These are phyloP conservation scores for Metarhizium guizhouense DNA, from an alignment of 2,329 filamentous ascomycete genomes.

Conservation along the genomic window DNA sequence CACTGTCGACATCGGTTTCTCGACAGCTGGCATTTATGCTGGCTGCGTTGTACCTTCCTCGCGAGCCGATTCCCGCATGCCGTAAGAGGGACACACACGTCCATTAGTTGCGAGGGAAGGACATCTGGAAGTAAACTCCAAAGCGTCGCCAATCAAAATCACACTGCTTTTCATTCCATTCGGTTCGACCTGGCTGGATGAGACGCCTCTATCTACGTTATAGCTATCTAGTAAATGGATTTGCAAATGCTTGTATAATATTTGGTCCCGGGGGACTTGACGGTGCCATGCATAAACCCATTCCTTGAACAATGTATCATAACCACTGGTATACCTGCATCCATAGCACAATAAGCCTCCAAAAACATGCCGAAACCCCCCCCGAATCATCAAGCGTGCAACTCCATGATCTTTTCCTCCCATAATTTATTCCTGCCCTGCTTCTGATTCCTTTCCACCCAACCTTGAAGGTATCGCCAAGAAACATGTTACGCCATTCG, in stretches of 20 bases:
- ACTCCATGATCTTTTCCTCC: background rate
- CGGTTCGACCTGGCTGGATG: background rate
- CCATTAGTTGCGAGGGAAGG: too few species aligned
- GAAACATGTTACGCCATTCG: background rate
- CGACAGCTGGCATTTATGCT: too few species aligned
- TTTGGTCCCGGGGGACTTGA: background rate
- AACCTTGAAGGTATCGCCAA: background rate
- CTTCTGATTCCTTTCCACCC: background rate
- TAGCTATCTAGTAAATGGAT: slow-evolving; percentile 5
- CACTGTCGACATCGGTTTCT: too few species aligned
- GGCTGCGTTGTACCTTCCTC: too few species aligned
- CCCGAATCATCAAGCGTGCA: background rate
- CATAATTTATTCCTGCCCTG: background rate
- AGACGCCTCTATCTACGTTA: slow-evolving; percentile 5
- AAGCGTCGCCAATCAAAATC: background rate
- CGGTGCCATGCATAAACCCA: slow-evolving; percentile 1
- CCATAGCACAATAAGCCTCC: slow-evolving; percentile 1
- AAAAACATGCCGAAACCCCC: background rate
- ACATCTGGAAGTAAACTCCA: too few species aligned
- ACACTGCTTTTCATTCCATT: background rate
- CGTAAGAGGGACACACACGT: too few species aligned
- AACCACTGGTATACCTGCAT: slow-evolving; percentile 3
- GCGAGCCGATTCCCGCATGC: too few species aligned
- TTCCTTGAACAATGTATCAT: slow-evolving; percentile 1
- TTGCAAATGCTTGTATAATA: slow-evolving; percentile 1